Percentiles rank a stretch among this genome's conserved stretches.
phyloP scores from a whole-genome alignment of 495 filamentous ascomycete genomes.

The Penicillium atrosanguineum region DNA sequence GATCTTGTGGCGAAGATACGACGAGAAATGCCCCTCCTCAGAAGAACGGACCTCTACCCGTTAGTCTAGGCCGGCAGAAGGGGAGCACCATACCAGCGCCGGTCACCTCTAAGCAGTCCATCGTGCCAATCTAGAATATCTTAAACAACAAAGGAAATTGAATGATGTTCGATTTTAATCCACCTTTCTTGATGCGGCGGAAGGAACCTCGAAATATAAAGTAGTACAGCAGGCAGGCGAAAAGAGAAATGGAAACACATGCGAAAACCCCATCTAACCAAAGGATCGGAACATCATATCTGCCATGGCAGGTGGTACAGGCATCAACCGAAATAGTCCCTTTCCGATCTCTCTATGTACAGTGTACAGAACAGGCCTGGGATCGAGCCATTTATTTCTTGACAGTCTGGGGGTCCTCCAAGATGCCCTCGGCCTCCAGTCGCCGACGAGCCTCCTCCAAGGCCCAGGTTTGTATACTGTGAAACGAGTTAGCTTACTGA shows the following conservation, averaged over 20 bases:
- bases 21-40: conserved; percentile 61
- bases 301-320: conserved; percentile 32
- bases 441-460: conserved; percentile 91
- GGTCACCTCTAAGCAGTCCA: neutral
- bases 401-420: conserved; percentile 66
- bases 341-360: conserved; percentile 49
- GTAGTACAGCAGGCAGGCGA: conserved; percentile 33
- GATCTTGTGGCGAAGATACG: conserved; percentile 50
- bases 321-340: conserved; percentile 32
- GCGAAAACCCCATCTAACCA: conserved; percentile 43
- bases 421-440: conserved; percentile 91
- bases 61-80: conserved; percentile 22
- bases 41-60: conserved; percentile 62
- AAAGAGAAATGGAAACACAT: conserved; percentile 34
- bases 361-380: conserved; percentile 38
- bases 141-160: conserved; percentile 1
- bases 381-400: conserved; percentile 33
- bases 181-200: conserved; percentile 27
- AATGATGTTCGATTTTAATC: conserved; percentile 20
- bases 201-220: conserved; percentile 27
- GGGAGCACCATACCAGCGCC: neutral
- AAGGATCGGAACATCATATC: conserved; percentile 35
- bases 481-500: conserved; percentile 22
- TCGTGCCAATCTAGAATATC: neutral
- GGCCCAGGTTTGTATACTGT: conserved; percentile 98